Conservation (phyloP, 2,329 filamentous ascomycete species). For the Fusarium zealandicum region DNA sequence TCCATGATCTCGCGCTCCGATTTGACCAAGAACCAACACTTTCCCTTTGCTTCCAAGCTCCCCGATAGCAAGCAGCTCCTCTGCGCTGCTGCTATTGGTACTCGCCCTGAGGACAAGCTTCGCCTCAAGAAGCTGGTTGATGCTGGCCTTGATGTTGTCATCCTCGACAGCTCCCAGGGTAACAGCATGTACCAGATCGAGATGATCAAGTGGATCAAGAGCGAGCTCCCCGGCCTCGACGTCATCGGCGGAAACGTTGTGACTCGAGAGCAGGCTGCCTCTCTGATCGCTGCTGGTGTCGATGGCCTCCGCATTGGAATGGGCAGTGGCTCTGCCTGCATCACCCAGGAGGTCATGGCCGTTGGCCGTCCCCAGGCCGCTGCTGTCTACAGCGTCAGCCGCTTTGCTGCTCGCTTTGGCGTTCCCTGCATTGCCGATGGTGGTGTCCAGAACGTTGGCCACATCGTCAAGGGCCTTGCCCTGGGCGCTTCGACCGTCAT, state of each 20-base stretch:
- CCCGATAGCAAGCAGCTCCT: slow-evolving; percentile 97
- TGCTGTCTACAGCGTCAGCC: slow-evolving; percentile 86
- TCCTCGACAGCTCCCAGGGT: slow-evolving; percentile 95
- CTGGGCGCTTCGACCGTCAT: slow-evolving; percentile 95
- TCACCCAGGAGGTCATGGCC: slow-evolving; percentile 99
- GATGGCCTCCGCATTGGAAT: slow-evolving; percentile 98
- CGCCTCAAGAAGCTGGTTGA: slow-evolving; percentile 89
- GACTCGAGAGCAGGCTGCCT: slow-evolving; percentile 93
- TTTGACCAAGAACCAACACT: slow-evolving; percentile 98
- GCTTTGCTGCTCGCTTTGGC: slow-evolving; percentile 90
- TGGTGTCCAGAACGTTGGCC: slow-evolving; percentile 96
- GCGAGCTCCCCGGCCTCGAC: slow-evolving; percentile 82
- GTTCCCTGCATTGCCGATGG: slow-evolving; percentile 98
- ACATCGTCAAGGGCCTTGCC: slow-evolving; percentile 97
- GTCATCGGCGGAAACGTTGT: slow-evolving; percentile 99
- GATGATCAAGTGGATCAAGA: slow-evolving; percentile 97
- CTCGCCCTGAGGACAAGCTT: slow-evolving; percentile 88
- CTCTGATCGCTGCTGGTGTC: slow-evolving; percentile 89
- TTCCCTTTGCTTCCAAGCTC: slow-evolving; percentile 94
- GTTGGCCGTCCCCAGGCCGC: slow-evolving; percentile 96
- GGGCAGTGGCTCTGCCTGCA: slow-evolving; percentile 97
- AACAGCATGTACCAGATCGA: slow-evolving; percentile 99
- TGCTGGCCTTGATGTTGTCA: slow-evolving; percentile 91
- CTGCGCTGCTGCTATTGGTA: slow-evolving; percentile 93
- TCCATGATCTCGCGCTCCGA: slow-evolving; percentile 95